Conservation (phyloP, 345 rosid genomes). For the Passiflora organensis region DNA sequence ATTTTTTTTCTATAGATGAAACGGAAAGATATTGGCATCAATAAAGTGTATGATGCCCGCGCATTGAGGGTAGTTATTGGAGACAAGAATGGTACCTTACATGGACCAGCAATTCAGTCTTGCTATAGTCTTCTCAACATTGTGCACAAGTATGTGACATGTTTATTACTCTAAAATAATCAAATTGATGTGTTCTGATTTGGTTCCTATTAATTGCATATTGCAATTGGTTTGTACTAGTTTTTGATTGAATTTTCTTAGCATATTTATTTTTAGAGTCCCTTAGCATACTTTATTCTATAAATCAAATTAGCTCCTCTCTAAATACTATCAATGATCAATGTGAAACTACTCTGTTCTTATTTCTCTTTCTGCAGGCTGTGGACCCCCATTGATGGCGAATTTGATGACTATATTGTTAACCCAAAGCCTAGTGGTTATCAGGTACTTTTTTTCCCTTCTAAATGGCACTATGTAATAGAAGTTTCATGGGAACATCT, state of each 20-base stretch:
- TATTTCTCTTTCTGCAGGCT: slow-evolving; percentile 40
- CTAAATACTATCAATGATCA: not conserved
- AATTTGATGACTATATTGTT: slow-evolving; percentile 73
- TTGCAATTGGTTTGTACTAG: too few relatives aligned
- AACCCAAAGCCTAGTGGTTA: slow-evolving; percentile 77
- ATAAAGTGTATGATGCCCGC: slow-evolving; percentile 65
- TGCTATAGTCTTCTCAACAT: slow-evolving; percentile 68
- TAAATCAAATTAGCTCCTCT: too few relatives aligned
- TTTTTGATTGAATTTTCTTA: too few relatives aligned
- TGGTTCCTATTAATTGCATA: not conserved
- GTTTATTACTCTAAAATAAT: slow-evolving; percentile 1
- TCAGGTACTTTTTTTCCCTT: slow-evolving; percentile 32
- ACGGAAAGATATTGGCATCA: slow-evolving; percentile 57
- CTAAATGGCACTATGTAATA: not conserved
- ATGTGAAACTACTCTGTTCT: not conserved
- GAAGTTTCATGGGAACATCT: too few relatives aligned
- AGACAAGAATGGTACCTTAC: slow-evolving; percentile 63
- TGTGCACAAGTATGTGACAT: slow-evolving; percentile 44
- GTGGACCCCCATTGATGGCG: slow-evolving; percentile 76
- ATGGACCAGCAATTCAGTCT: slow-evolving; percentile 66
- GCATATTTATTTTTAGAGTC: not conserved
- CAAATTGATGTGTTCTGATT: not conserved
- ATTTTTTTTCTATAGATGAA: slow-evolving; percentile 58
- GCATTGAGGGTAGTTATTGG: slow-evolving; percentile 73
- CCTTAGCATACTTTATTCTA: too few relatives aligned